Conservation (phyloP, 1,139 yeast species). For the Eremothecium coryli region DNA sequence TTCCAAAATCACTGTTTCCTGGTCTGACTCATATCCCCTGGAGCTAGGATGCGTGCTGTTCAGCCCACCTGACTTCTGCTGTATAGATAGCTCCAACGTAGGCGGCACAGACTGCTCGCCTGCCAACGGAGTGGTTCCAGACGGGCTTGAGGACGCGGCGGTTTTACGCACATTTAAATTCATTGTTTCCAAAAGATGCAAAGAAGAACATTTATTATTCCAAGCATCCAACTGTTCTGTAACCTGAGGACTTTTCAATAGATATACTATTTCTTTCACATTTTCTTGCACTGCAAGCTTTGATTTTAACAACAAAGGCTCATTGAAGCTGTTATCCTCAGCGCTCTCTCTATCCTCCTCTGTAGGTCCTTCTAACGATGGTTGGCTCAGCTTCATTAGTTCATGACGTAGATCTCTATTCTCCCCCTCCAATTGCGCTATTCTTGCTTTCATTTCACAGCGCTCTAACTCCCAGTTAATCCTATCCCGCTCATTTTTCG, state of each 20-base stretch:
- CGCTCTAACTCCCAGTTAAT: constrained; percentile 48
- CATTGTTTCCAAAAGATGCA: constrained; percentile 21
- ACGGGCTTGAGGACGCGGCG: neutral
- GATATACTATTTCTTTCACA: constrained; percentile 30
- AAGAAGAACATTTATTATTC: constrained; percentile 16
- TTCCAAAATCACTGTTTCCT: constrained; percentile 7
- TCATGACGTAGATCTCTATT: constrained; percentile 47
- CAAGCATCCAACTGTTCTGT: constrained; percentile 22
- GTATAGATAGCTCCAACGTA: neutral
- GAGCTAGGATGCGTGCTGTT: constrained; percentile 1
- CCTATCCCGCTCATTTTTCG: constrained; percentile 46
- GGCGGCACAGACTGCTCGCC: neutral
- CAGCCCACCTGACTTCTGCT: constrained; percentile 1
- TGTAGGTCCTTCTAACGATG: constrained; percentile 4
- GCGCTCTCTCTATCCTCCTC: constrained; percentile 6
- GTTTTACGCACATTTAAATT: constrained; percentile 12
- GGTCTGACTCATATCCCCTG: constrained; percentile 7
- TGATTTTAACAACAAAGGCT: constrained; percentile 18
- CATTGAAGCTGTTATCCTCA: constrained; percentile 9
- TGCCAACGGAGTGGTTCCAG: neutral
- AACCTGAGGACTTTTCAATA: constrained; percentile 27
- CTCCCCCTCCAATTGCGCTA: constrained; percentile 56
- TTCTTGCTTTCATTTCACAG: constrained; percentile 46
- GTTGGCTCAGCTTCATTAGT: constrained; percentile 36
- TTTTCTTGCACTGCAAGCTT: constrained; percentile 27